Conservation (phyloP, 805 yeast species). For the Clavispora vitiphila region DNA sequence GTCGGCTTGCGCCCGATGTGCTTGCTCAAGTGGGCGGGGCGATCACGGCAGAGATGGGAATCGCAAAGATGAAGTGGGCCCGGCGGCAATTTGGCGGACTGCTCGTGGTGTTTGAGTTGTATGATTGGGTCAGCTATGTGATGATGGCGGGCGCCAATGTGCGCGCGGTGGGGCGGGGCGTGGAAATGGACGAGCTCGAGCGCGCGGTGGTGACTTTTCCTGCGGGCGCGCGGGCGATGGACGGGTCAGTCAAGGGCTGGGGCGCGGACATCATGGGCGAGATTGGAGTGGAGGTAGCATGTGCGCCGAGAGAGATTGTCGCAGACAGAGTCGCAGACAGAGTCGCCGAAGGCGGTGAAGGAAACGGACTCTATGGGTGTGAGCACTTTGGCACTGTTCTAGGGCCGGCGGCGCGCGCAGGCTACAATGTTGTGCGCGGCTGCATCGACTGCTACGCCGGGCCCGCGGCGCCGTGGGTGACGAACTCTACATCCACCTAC, state of each 20-base stretch:
- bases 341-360: too few species aligned
- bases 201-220: slow-evolving; percentile 5
- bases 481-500: not conserved
- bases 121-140: slow-evolving; percentile 40
- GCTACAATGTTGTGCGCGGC: slow-evolving; percentile 33
- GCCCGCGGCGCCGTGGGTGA: not conserved
- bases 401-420: not conserved
- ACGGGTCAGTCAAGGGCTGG: slow-evolving; percentile 61
- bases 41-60: slow-evolving; percentile 53
- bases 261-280: slow-evolving; percentile 21
- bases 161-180: slow-evolving; percentile 8
- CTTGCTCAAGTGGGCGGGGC: slow-evolving; percentile 35
- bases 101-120: slow-evolving; percentile 45
- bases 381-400: slow-evolving; percentile 14
- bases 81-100: slow-evolving; percentile 17
- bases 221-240: slow-evolving; percentile 35
- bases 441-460: slow-evolving; percentile 60
- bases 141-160: slow-evolving; percentile 22
- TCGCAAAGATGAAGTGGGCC: slow-evolving; percentile 46
- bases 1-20: slow-evolving; percentile 16
- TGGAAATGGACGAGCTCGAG: slow-evolving; percentile 4
- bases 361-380: slow-evolving; percentile 18
- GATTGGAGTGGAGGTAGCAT: slow-evolving; percentile 9
- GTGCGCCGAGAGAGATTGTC: slow-evolving; percentile 10
- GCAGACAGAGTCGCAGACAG: too few species aligned